Conservation (phyloP, 2,329 filamentous ascomycete genomes). For the Hypocreales sp. region DNA sequence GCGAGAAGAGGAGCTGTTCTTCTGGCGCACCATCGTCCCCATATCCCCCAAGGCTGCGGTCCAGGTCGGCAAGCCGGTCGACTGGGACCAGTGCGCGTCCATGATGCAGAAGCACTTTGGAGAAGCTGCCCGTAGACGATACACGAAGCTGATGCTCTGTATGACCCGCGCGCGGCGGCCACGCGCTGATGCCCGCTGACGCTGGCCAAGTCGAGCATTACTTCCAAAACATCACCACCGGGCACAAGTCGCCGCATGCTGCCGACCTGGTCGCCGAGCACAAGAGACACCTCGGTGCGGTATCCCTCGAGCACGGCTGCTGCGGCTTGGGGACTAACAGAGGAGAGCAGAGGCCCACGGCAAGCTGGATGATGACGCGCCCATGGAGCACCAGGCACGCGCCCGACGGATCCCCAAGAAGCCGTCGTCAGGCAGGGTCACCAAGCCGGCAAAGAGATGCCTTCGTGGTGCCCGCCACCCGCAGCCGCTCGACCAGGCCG, state of each 20-base stretch:
- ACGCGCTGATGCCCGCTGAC: conserved; percentile 2
- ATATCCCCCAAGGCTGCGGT: conserved; percentile 17
- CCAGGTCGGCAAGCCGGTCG: conserved; percentile 4
- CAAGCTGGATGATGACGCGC: not conserved
- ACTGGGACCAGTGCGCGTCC: conserved; percentile 21
- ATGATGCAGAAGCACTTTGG: conserved; percentile 23
- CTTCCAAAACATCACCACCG: conserved; percentile 25
- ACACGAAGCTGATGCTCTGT: conserved; percentile 25
- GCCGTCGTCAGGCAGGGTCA: too few species aligned
- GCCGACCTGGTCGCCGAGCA: conserved; percentile 18
- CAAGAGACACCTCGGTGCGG: conserved; percentile 10
- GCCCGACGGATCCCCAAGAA: not conserved
- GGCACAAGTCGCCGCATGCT: conserved; percentile 21
- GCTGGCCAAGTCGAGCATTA: conserved; percentile 25
- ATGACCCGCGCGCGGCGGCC: too few species aligned
- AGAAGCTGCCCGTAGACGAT: conserved; percentile 17
- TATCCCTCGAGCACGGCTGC: too few species aligned
- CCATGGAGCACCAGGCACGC: not conserved
- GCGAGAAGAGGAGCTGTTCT: conserved; percentile 28
- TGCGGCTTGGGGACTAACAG: not conserved
- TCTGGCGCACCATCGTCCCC: conserved; percentile 27
- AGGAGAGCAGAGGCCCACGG: not conserved
- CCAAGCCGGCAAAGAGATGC: too few species aligned
- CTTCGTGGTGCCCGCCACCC: too few species aligned
- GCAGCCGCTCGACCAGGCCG: too few species aligned